phyloP scores from a whole-genome alignment of 2,329 filamentous ascomycete species.

The Aureobasidium sp. region DNA sequence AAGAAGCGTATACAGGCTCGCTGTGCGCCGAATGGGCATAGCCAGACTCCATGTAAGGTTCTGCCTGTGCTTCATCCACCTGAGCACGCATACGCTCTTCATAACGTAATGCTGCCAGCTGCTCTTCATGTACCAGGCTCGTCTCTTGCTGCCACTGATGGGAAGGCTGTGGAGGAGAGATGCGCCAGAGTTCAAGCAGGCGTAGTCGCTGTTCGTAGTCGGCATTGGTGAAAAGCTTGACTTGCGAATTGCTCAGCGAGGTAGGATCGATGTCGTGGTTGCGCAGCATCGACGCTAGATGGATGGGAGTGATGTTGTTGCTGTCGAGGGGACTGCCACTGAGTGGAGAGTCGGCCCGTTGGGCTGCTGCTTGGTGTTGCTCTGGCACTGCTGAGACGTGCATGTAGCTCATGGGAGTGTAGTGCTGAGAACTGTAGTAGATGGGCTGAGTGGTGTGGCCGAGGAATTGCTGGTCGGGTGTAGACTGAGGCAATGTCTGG shows the following conservation, averaged over 20 bases:
- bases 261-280: slow-evolving; percentile 64
- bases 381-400: slow-evolving; percentile 31
- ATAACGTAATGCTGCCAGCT: slow-evolving; percentile 53
- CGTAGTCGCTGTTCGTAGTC: slow-evolving; percentile 64
- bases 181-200: slow-evolving; percentile 78
- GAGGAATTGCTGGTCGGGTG: slow-evolving; percentile 29
- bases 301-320: slow-evolving; percentile 33
- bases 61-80: slow-evolving; percentile 4
- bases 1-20: slow-evolving; percentile 14
- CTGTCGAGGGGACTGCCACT: slow-evolving; percentile 27
- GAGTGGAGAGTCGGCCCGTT: slow-evolving; percentile 12
- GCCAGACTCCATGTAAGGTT: slow-evolving; percentile 8
- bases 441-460: slow-evolving; percentile 43
- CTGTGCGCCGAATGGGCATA: not conserved
- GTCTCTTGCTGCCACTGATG: slow-evolving; percentile 35
- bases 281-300: slow-evolving; percentile 49
- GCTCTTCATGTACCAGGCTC: slow-evolving; percentile 49
- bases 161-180: slow-evolving; percentile 60
- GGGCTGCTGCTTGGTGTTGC: slow-evolving; percentile 24
- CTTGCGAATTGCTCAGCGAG: slow-evolving; percentile 64
- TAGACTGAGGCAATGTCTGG: slow-evolving; percentile 22
- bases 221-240: slow-evolving; percentile 71
- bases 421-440: slow-evolving; percentile 59
- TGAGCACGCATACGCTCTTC: slow-evolving; percentile 37
- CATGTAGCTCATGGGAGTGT: slow-evolving; percentile 71